Evolutionary conservation across 768 basidiomycete species (phyloP).

Genomic region (Calocera viscosa): DNA sequence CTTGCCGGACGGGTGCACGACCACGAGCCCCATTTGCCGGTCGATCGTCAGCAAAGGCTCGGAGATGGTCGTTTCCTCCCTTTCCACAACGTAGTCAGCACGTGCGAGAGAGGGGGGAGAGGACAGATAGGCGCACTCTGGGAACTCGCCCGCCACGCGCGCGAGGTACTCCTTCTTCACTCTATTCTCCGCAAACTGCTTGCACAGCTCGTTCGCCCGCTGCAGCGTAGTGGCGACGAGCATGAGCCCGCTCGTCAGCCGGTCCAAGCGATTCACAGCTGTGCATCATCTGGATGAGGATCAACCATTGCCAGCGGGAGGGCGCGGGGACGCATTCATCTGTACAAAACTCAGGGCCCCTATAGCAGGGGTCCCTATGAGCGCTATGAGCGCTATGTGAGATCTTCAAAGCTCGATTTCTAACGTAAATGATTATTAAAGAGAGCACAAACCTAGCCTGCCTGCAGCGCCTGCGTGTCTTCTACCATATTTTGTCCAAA

Average conservation of each 20-base stretch:
- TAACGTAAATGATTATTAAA: too few relatives aligned
- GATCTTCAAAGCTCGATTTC: too few relatives aligned
- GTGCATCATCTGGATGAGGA: too few relatives aligned
- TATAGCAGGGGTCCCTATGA: too few relatives aligned
- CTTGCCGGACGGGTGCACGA: constrained; percentile 94
- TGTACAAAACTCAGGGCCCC: too few relatives aligned
- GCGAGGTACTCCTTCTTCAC: constrained; percentile 91
- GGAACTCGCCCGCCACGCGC: constrained; percentile 72
- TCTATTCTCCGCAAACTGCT: constrained; percentile 68
- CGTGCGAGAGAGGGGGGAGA: not conserved
- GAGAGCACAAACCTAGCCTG: too few relatives aligned
- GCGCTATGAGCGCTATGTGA: too few relatives aligned
- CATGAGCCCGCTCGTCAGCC: constrained; percentile 91
- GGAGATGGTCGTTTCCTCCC: constrained; percentile 71
- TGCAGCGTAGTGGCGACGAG: constrained; percentile 66
- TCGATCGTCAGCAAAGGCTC: constrained; percentile 83
- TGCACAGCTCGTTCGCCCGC: constrained; percentile 56
- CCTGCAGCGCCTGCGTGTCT: too few relatives aligned
- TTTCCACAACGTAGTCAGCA: constrained; percentile 28
- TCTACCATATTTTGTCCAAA: too few relatives aligned
- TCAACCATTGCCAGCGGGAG: not conserved
- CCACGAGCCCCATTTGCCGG: constrained; percentile 90
- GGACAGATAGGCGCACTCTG: constrained; percentile 44
- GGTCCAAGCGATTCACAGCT: constrained; percentile 92
- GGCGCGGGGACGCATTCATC: constrained; percentile 43